A percentile compares a stretch with the other conserved stretches of the same genome.
These are phyloP conservation scores for Zelopaecilomyces penicillatus DNA, from an alignment of 2,329 filamentous ascomycete species.

Conservation along the genomic window DNA sequence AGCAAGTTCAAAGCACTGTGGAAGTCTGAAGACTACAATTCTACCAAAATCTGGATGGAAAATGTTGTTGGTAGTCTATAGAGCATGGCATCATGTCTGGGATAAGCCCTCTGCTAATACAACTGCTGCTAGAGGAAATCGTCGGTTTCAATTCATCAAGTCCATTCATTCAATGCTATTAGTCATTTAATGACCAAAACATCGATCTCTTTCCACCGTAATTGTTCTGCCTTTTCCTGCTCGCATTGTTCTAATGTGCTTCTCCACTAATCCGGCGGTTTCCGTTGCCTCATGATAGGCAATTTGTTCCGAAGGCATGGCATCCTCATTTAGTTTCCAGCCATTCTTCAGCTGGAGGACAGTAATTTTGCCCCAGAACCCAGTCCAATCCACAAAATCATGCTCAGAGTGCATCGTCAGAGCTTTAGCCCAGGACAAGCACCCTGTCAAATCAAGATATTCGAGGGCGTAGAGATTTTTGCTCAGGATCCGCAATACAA, in stretches of 20 bases:
- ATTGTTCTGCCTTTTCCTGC: conserved; percentile 42
- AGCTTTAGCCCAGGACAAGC: conserved; percentile 45
- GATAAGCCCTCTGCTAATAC: too few relatives aligned
- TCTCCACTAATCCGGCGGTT: conserved; percentile 36
- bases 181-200: conserved; percentile 6
- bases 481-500: conserved; percentile 47
- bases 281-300: conserved; percentile 27
- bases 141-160: background rate
- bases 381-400: conserved; percentile 45
- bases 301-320: conserved; percentile 22
- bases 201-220: conserved; percentile 36
- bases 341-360: conserved; percentile 37
- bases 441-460: conserved; percentile 54
- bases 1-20: conserved; percentile 17
- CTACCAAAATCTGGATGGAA: background rate
- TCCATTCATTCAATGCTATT: conserved; percentile 7
- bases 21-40: conserved; percentile 18
- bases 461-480: conserved; percentile 48
- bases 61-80: too few relatives aligned
- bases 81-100: too few relatives aligned
- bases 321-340: conserved; percentile 28
- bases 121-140: too few relatives aligned
- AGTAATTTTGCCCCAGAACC: conserved; percentile 44
- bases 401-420: conserved; percentile 34
- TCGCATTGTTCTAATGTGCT: conserved; percentile 36